phyloP scores from a whole-genome alignment of 2,329 filamentous ascomycete species.

The Arthrobotrys entomopaga region DNA sequence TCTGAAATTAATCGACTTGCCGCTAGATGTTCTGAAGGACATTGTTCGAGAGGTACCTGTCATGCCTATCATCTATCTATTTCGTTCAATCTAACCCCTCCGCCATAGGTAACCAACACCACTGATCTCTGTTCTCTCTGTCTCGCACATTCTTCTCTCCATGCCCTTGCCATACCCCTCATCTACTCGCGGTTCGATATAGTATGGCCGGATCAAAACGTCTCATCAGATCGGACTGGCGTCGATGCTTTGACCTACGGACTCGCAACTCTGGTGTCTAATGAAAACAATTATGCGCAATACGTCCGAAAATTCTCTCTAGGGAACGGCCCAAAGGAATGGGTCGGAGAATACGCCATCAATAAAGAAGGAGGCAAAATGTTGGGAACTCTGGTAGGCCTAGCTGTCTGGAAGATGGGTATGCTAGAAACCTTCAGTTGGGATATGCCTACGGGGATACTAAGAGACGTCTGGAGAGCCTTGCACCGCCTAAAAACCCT shows the following conservation, averaged over 20 bases:
- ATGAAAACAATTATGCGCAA: slow-evolving; percentile 79
- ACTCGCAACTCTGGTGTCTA: slow-evolving; percentile 80
- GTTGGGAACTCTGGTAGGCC: slow-evolving; percentile 82
- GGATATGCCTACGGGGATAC: slow-evolving; percentile 88
- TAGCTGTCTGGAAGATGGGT: slow-evolving; percentile 82
- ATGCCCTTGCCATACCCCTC: slow-evolving; percentile 77
- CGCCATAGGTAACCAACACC: slow-evolving; percentile 76
- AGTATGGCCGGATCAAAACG: slow-evolving; percentile 80
- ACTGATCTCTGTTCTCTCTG: slow-evolving; percentile 83
- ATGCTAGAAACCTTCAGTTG: slow-evolving; percentile 84
- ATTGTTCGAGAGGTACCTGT: slow-evolving; percentile 78
- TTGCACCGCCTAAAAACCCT: slow-evolving; percentile 72
- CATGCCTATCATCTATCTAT: neutral
- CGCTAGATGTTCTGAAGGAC: slow-evolving; percentile 79
- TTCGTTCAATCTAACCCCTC: neutral
- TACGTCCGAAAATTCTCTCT: slow-evolving; percentile 84
- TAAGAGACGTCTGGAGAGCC: slow-evolving; percentile 82
- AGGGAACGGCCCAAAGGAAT: slow-evolving; percentile 80
- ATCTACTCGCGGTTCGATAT: slow-evolving; percentile 90
- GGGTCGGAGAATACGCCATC: slow-evolving; percentile 84
- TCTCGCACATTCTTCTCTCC: slow-evolving; percentile 79
- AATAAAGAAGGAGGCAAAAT: slow-evolving; percentile 86
- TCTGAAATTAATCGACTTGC: slow-evolving; percentile 76
- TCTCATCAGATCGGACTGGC: slow-evolving; percentile 73
- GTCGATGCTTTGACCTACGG: slow-evolving; percentile 87